Evolutionary conservation across 2,329 filamentous ascomycete species (phyloP).

Genomic region (Neoascochyta sp.): DNA sequence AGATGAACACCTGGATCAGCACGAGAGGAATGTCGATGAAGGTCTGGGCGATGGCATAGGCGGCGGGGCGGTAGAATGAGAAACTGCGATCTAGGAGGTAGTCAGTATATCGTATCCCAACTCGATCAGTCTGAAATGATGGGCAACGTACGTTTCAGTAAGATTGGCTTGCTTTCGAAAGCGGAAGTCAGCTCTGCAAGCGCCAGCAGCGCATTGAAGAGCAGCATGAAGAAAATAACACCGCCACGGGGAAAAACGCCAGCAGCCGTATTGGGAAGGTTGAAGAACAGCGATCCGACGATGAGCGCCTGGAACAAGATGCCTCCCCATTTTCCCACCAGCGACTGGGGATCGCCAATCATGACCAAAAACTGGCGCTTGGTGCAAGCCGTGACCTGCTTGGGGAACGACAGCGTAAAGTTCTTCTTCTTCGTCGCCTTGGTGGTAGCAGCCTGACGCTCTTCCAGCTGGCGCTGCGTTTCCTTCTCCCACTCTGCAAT

Average conservation of each 20-base stretch:
- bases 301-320: conserved; percentile 41
- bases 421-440: conserved; percentile 43
- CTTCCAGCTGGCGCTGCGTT: conserved; percentile 27
- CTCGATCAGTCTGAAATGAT: too few relatives aligned
- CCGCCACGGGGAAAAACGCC: conserved; percentile 60
- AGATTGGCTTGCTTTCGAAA: conserved; percentile 60
- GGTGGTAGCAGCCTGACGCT: conserved; percentile 29
- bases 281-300: conserved; percentile 49
- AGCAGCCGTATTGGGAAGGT: conserved; percentile 50
- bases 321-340: conserved; percentile 46
- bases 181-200: conserved; percentile 59
- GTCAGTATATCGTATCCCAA: too few relatives aligned
- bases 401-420: conserved; percentile 38
- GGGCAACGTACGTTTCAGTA: conserved; percentile 69
- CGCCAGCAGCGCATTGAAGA: conserved; percentile 62
- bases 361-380: conserved; percentile 49
- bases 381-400: conserved; percentile 41
- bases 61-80: conserved; percentile 62
- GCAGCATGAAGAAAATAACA: conserved; percentile 59
- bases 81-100: too few relatives aligned
- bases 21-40: conserved; percentile 57
- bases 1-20: conserved; percentile 56
- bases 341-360: conserved; percentile 51
- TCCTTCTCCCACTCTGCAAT: conserved; percentile 41
- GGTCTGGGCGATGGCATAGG: conserved; percentile 57